Percentiles rank a stretch among this genome's conserved stretches.
phyloP scores from a whole-genome alignment of 257 asterid species.

The Linaria vulgaris region DNA sequence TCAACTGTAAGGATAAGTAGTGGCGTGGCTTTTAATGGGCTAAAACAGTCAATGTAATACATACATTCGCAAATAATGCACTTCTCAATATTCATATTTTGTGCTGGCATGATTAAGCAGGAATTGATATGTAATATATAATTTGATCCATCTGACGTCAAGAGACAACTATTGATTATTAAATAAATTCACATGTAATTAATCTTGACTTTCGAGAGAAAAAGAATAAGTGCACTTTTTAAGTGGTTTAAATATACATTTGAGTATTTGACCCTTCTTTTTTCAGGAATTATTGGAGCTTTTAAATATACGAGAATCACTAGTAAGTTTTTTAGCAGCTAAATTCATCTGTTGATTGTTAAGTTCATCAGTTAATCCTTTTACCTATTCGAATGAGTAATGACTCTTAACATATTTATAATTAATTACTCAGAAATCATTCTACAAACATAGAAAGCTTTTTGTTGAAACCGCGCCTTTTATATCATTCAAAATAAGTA shows the following conservation, averaged over 20 bases:
- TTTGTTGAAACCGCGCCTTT: too few species aligned
- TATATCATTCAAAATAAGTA: too few species aligned
- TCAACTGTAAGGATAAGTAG: constrained; percentile 21
- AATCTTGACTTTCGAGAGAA: constrained; percentile 14
- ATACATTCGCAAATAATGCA: constrained; percentile 27
- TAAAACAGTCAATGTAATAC: constrained; percentile 24
- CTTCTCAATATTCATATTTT: constrained; percentile 16
- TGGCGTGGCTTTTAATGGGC: constrained; percentile 24
- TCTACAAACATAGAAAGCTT: too few species aligned
- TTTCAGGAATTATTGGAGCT: too few species aligned
- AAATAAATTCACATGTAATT: neutral
- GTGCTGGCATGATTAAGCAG: constrained; percentile 15
- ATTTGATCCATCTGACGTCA: constrained; percentile 22
- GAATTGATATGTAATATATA: constrained; percentile 16
- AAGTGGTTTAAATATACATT: neutral
- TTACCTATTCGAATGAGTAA: too few species aligned
- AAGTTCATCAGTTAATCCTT: too few species aligned
- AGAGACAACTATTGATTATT: constrained; percentile 16
- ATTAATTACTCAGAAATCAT: too few species aligned
- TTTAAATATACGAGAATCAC: too few species aligned
- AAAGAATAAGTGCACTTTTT: neutral
- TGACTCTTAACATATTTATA: too few species aligned
- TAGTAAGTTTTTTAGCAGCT: too few species aligned
- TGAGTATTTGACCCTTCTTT: too few species aligned
- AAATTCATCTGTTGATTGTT: too few species aligned